Conservation (phyloP, 768 basidiomycete species). For the Clitopilus hobsonii region DNA sequence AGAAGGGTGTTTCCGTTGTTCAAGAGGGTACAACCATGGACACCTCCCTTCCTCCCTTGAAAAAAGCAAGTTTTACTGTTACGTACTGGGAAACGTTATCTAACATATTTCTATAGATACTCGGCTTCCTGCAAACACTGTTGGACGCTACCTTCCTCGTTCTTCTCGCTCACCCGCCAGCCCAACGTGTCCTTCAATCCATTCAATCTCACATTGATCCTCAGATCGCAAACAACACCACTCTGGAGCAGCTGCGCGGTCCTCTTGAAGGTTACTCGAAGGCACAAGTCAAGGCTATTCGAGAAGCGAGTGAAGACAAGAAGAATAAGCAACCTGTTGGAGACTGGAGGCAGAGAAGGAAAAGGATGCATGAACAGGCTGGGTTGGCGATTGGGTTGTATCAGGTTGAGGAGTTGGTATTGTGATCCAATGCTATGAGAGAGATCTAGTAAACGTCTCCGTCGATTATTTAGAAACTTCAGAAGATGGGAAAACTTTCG, state of each 20-base stretch:
- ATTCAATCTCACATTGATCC: slow-evolving; percentile 50
- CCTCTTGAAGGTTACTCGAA: slow-evolving; percentile 58
- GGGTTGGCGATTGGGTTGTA: slow-evolving; percentile 59
- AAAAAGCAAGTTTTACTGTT: slow-evolving; percentile 29
- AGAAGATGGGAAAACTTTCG: too few relatives aligned
- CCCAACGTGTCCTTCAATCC: slow-evolving; percentile 46
- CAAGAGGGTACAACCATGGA: slow-evolving; percentile 16
- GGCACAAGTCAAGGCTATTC: slow-evolving; percentile 44
- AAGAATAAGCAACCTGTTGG: slow-evolving; percentile 22
- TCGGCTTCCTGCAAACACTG: slow-evolving; percentile 57
- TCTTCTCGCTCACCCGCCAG: slow-evolving; percentile 59
- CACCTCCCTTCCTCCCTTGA: slow-evolving; percentile 33
- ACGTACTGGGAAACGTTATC: not conserved
- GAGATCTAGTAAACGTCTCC: too few relatives aligned
- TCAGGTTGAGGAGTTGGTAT: slow-evolving; percentile 64
- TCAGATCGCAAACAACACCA: slow-evolving; percentile 46
- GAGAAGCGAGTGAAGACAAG: slow-evolving; percentile 33
- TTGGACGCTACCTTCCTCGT: slow-evolving; percentile 71
- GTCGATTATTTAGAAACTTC: too few relatives aligned
- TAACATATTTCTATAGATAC: slow-evolving; percentile 32
- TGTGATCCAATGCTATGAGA: too few relatives aligned
- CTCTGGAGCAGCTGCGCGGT: slow-evolving; percentile 53
- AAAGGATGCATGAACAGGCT: slow-evolving; percentile 46
- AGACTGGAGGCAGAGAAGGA: slow-evolving; percentile 53
- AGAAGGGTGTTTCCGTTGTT: slow-evolving; percentile 34